Evolutionary conservation across 805 yeast species (phyloP), one percentile per base, ranked within the genome.

Genomic region (Nakazawaea wickerhamii): DNA sequence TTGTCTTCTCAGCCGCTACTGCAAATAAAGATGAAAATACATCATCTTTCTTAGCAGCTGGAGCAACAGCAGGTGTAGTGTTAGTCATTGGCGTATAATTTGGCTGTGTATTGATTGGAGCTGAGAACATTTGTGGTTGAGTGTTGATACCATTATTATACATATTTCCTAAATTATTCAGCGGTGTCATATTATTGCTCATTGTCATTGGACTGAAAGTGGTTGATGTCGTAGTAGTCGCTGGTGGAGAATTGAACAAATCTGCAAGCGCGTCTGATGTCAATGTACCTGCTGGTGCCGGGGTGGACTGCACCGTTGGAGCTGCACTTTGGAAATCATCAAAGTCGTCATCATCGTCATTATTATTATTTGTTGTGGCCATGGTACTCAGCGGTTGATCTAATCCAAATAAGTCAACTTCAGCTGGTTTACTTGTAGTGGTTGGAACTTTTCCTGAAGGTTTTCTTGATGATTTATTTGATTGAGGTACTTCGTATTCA

Each of bases 291-390:
- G 47, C 18, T 5, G 49, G 38, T 2, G 49, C 36, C 2, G 45
- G 41, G 11, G 51, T 27, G 7, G 31, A 28, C 14, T 28, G 31
- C n/a, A 28, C 15, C n/a, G 11, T 13, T 8, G 83, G 80, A 4
- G 75, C 78, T 10, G 88, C 84, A 46, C 71, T 63, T 60, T 84
- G 91, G 71, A 84, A 84, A 50, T 84, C 93, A 50, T 84, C 88
- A 57, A 85, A 85, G 31, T 84, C 93, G 49, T 83, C 87, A 43
- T 79, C 88, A 43, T 73, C 77, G 22, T 74, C 84, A 8, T 71
- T 77, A 5, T 59, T 59, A 5, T 40, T 51, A 18, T n/a, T 13
- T 31, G 35, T 9, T 9, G 20, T 8, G 14, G 14, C 17, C 17
- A 11, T 21, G 17, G 19, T 31, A 17, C 7, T 31, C 35, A 31